Percentiles rank a stretch among this genome's conserved stretches.
phyloP scores from a whole-genome alignment of 441 rosid species.

The Manihot esculenta region DNA sequence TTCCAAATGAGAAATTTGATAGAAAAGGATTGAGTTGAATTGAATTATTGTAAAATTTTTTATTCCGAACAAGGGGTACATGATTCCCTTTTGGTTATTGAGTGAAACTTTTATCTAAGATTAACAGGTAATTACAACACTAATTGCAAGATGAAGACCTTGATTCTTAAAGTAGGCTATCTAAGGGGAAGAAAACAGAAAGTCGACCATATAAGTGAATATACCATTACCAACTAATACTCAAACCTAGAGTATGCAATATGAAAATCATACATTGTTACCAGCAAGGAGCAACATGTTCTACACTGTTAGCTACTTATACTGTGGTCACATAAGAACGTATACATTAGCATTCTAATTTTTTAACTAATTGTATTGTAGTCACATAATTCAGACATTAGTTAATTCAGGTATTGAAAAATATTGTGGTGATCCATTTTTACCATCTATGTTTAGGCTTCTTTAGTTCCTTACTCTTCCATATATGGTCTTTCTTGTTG shows the following conservation, averaged over 20 bases:
- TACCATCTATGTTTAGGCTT: constrained; percentile 1
- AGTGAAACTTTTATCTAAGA: background rate
- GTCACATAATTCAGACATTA: background rate
- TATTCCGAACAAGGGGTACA: too few relatives aligned
- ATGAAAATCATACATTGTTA: background rate
- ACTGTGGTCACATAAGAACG: too few relatives aligned
- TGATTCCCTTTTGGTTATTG: background rate
- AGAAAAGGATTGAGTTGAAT: too few relatives aligned
- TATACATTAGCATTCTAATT: background rate
- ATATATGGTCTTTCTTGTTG: constrained; percentile 6
- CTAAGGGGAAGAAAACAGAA: background rate
- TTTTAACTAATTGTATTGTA: background rate
- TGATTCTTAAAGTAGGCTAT: background rate
- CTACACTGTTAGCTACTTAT: background rate
- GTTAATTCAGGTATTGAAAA: background rate
- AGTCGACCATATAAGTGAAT: background rate
- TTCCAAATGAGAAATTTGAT: too few relatives aligned
- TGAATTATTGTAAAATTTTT: too few relatives aligned
- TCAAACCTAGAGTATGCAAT: background rate
- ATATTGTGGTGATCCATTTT: background rate
- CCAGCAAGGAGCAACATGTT: background rate
- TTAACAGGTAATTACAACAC: background rate
- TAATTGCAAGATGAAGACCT: background rate
- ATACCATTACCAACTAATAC: background rate
- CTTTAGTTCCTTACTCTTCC: constrained; percentile 7